Conservation (phyloP, 495 filamentous ascomycete species). For the Aspergillus biplanus region DNA sequence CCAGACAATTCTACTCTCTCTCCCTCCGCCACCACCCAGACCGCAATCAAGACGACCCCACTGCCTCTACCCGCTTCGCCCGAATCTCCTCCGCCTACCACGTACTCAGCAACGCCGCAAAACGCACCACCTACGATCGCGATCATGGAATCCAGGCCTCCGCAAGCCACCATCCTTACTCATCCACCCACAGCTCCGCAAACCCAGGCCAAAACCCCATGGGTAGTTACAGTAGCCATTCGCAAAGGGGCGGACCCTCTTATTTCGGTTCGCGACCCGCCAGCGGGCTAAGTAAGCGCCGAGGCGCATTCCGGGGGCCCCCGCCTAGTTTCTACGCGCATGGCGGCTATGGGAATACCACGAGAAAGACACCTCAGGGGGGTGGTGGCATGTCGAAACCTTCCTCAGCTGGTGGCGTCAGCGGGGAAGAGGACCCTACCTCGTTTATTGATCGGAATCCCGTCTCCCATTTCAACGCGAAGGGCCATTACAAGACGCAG, state of each 20-base stretch:
- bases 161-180: slow-evolving; percentile 18
- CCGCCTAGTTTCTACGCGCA: slow-evolving; percentile 85
- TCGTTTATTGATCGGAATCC: slow-evolving; percentile 54
- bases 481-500: slow-evolving; percentile 70
- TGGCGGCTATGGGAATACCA: slow-evolving; percentile 59
- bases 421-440: slow-evolving; percentile 41
- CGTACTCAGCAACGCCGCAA: slow-evolving; percentile 68
- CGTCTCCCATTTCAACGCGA: slow-evolving; percentile 66
- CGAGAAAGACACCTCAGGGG: slow-evolving; percentile 9
- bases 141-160: slow-evolving; percentile 52
- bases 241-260: slow-evolving; percentile 44
- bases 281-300: slow-evolving; percentile 76
- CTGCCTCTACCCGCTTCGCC: slow-evolving; percentile 78
- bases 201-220: slow-evolving; percentile 49
- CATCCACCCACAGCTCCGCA: slow-evolving; percentile 35
- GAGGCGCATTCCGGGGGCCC: slow-evolving; percentile 76
- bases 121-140: slow-evolving; percentile 79
- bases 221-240: slow-evolving; percentile 41
- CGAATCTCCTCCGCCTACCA: slow-evolving; percentile 86
- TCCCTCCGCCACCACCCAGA: slow-evolving; percentile 95
- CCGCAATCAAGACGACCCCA: slow-evolving; percentile 76
- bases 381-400: neutral
- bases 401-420: slow-evolving; percentile 22
- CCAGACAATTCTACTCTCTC: slow-evolving; percentile 81
- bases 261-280: slow-evolving; percentile 72